Base-by-base conservation (phyloP, 2,329 filamentous ascomycete genomes). In the Monosporascus sp. region DNA sequence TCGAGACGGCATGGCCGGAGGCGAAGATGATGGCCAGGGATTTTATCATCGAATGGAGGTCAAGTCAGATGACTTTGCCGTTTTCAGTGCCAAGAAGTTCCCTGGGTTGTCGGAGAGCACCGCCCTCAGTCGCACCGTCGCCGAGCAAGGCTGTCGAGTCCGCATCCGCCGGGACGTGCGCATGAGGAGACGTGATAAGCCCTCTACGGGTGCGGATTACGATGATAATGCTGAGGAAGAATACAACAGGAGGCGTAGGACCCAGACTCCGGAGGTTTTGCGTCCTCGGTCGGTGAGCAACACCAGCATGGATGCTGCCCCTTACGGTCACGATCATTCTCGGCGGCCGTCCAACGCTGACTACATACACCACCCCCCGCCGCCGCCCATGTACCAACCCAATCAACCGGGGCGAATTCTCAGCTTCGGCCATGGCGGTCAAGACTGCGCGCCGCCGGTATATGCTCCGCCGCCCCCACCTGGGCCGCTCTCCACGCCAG, bases 11-110 rank as follows among this genome's bases (percentile, higher is more conserved):
- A 65, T 64, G 46, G 66, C 60, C 48, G 58, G 69, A 57, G 51
- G 51, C 52, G 14, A 59, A 56, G 38, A 40, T 59, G 22, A 59
- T 52, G 27, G 61, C 62, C 46, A 61, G 69, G 56, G 73, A 87
- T 54, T 89, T 96, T 59, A 87, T 66, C 93, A 91, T 75, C 83
- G 92, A 51, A 83, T 97, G 74, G 91, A 96, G 70, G 88, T 97
- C 64, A 91, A 93, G 76, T 96, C 94, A 0, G 75, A 81, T 14
- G 85, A 90, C 0, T 97, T 99, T 70, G 86, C 84, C 48, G 94
- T 97, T 43, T 97, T 82, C 76, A 97, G 92, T 64, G 94, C 94
- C 50, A 99, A 97, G 85, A 97, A 97, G 76, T 99, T 99, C 75
- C 94, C 94, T 17, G 94, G 93, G 19, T 77, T 97, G 55, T 87